These are phyloP conservation scores for Vitis amurensis DNA, from an alignment of 164 flowering plant species.

Conservation along the genomic window DNA sequence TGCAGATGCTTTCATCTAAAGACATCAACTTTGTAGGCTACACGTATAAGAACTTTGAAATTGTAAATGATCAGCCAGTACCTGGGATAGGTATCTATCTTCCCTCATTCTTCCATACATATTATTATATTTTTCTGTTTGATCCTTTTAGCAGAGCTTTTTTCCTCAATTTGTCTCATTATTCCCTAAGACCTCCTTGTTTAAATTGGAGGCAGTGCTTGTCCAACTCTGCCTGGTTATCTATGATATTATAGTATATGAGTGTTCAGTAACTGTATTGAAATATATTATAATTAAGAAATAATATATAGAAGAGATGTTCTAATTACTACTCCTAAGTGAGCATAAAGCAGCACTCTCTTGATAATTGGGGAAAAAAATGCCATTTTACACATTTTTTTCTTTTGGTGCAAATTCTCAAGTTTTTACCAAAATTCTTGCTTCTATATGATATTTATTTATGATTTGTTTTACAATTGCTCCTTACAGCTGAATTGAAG, in stretches of 20 bases:
- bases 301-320: not conserved
- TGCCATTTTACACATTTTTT: not conserved
- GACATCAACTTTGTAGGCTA: slow-evolving; percentile 63
- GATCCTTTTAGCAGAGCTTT: not conserved
- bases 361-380: not conserved
- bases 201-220: too few species aligned
- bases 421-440: not conserved
- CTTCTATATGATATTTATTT: slow-evolving; percentile 3
- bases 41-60: slow-evolving; percentile 61
- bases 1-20: slow-evolving; percentile 63
- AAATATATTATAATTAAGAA: not conserved
- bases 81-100: slow-evolving; percentile 48
- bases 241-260: too few species aligned
- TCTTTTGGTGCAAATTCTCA: not conserved
- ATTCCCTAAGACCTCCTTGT: too few species aligned
- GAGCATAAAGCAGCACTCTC: not conserved
- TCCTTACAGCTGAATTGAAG: slow-evolving; percentile 76
- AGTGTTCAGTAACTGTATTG: too few species aligned
- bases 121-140: not conserved
- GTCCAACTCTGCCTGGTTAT: too few species aligned
- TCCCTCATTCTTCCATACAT: not conserved
- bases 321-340: not conserved
- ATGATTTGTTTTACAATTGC: not conserved
- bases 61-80: slow-evolving; percentile 48
- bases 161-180: not conserved